Conservation (phyloP, 1,284 basidiomycete genomes). For the Heterobasidion occidentale region DNA sequence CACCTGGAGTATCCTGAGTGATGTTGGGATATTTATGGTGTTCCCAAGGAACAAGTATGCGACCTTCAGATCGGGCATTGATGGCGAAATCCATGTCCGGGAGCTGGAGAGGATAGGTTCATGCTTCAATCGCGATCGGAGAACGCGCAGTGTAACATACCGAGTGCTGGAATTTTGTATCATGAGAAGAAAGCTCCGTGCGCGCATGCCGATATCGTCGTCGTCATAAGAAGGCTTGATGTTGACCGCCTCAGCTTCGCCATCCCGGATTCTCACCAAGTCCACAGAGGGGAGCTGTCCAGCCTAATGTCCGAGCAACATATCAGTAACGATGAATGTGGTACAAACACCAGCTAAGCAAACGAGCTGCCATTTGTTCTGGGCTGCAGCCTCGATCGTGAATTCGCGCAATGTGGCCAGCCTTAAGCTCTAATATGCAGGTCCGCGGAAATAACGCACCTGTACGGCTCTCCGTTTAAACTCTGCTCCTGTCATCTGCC, state of each 20-base stretch:
- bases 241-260: conserved; percentile 55
- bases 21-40: conserved; percentile 62
- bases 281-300: conserved; percentile 79
- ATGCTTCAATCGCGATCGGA: background rate
- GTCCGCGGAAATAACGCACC: conserved; percentile 30
- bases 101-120: conserved; percentile 37
- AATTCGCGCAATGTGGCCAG: background rate
- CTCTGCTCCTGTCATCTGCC: conserved; percentile 65
- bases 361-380: too few relatives aligned
- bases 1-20: conserved; percentile 52
- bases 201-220: conserved; percentile 68
- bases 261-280: conserved; percentile 67
- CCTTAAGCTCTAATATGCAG: background rate
- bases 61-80: conserved; percentile 87
- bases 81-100: conserved; percentile 90
- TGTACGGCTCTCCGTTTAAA: conserved; percentile 64
- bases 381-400: background rate
- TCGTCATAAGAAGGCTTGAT: conserved; percentile 54
- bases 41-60: conserved; percentile 87
- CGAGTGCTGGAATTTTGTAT: conserved; percentile 59
- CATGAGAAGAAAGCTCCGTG: conserved; percentile 70
- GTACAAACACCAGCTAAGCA: background rate
- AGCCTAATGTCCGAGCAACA: conserved; percentile 37
- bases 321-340: too few relatives aligned
- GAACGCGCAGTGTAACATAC: conserved; percentile 28